phyloP scores from a whole-genome alignment of 2,329 filamentous ascomycete species.

The Hypoxylon sp. region DNA sequence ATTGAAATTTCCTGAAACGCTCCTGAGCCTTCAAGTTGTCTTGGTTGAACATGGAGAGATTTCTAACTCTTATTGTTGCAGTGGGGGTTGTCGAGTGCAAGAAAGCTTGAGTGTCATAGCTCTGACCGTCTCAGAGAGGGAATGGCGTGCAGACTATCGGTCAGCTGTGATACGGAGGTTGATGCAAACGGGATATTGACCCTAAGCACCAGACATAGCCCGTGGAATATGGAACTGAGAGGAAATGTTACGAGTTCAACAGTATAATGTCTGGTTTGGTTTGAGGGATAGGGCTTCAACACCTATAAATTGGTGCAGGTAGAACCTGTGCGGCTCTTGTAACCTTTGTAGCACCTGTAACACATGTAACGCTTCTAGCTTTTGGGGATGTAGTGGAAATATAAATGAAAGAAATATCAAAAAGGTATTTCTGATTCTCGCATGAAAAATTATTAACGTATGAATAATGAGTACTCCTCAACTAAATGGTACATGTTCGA shows the following conservation, averaged over 20 bases:
- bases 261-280: background rate
- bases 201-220: background rate
- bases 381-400: too few species aligned
- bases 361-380: too few species aligned
- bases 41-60: background rate
- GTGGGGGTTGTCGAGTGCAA: constrained; percentile 39
- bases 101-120: constrained; percentile 15
- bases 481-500: too few species aligned
- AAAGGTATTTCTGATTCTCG: too few species aligned
- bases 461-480: too few species aligned
- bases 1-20: background rate
- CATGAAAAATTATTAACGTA: too few species aligned
- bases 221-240: background rate
- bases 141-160: background rate
- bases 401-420: too few species aligned
- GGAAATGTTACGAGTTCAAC: background rate
- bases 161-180: background rate
- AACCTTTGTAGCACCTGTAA: too few species aligned
- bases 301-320: background rate
- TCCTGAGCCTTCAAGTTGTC: background rate
- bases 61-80: background rate
- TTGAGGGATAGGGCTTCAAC: background rate
- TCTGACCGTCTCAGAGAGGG: background rate
- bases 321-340: too few species aligned
- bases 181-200: background rate